Base-by-base conservation (phyloP, 805 yeast genomes). In the Candida chilensis region DNA sequence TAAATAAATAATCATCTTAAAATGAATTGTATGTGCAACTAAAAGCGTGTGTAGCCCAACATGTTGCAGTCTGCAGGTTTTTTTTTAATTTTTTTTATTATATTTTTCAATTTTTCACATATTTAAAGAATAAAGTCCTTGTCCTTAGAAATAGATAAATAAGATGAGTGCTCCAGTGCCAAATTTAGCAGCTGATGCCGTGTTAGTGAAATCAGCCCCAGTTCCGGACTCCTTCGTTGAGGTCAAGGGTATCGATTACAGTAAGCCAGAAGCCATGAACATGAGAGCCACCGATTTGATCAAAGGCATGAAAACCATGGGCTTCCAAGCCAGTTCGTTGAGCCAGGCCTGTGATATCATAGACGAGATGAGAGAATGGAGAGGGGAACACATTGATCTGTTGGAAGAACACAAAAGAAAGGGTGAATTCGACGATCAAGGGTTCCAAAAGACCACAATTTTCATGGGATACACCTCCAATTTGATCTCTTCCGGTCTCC, bases 391-490 rank as follows among this genome's bases (percentile, higher is more conserved):
- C 45, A 71, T 58, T 20, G 78, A 74, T 29, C 76, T 70, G 28
- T 59, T 82, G 29, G 78, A 71, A 30, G 94, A 80, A 32, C 85
- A 79, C 48, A 70, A 64, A 42, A 36, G 49, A 30, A 77, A 75
- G 33, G 94, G 94, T 27, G 76, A 73, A 39, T 83, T 81, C 49
- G 94, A 83, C 50, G 86, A 74, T 3, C 60, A 70, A 6, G 94
- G 94, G 15, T 68, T 54, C 42, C 95, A 84, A 52, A 83, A 79
- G 49, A 70, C 95, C 17, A 92, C 98, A 5, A 79, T 92, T 31
- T 92, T 92, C 50, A 66, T 92, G 71, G 99, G 99, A 21, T 92
- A 81, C 60, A 92, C 99, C 27, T 90, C 97, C 7, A 92, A 92
- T 57, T 71, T 92, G 63, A 92, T 92, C 45, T 82, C 95, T 24